A percentile compares a stretch with the other conserved stretches of the same genome.
Evolutionary conservation across 2,329 filamentous ascomycete genomes (phyloP).

Genomic region (Diaporthe helianthi): DNA sequence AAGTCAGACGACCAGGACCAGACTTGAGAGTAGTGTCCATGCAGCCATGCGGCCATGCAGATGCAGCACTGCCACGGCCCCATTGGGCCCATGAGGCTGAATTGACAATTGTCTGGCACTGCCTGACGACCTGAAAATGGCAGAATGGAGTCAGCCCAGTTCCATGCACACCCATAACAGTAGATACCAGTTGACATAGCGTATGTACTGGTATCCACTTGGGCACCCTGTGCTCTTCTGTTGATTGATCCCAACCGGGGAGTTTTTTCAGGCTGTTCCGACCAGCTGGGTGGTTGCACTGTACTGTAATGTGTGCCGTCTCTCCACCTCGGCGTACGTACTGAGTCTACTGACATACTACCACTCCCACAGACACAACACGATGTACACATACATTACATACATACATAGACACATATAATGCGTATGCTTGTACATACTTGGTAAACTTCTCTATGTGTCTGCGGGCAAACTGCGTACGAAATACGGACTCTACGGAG

Average conservation of each 20-base stretch:
- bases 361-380: not conserved
- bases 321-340: too few relatives aligned
- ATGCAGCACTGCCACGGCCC: not conserved
- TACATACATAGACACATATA: not conserved
- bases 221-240: not conserved
- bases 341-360: too few relatives aligned
- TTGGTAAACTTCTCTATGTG: not conserved
- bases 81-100: slow-evolving; percentile 2
- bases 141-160: not conserved
- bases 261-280: slow-evolving; percentile 27
- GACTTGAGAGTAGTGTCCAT: not conserved
- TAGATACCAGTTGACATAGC: too few relatives aligned
- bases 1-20: not conserved
- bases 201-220: not conserved
- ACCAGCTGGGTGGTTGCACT: not conserved
- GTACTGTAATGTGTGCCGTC: not conserved
- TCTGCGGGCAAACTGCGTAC: not conserved
- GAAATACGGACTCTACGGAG: not conserved
- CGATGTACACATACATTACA: too few relatives aligned
- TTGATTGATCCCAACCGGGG: slow-evolving; percentile 15
- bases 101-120: not conserved
- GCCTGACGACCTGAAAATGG: too few relatives aligned
- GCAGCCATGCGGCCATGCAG: not conserved
- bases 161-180: not conserved
- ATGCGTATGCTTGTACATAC: not conserved